These are phyloP conservation scores for Pseudocercospora vitis DNA, from an alignment of 2,329 filamentous ascomycete species.

Conservation along the genomic window DNA sequence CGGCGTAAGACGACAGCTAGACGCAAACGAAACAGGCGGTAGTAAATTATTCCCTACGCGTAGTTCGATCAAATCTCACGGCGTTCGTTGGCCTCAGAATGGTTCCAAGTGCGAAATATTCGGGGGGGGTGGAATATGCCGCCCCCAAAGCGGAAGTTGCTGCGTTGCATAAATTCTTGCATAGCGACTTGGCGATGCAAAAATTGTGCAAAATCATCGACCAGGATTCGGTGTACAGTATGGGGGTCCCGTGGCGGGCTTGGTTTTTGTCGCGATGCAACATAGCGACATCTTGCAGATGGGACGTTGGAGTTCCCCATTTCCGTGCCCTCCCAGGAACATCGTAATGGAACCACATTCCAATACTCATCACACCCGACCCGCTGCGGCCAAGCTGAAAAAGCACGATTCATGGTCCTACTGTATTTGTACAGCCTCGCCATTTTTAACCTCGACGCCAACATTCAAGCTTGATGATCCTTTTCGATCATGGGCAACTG, in stretches of 20 bases:
- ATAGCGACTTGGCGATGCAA: not conserved
- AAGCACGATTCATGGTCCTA: no score
- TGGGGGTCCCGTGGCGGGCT: not conserved
- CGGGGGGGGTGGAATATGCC: not conserved
- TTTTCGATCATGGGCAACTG: not conserved
- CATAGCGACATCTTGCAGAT: slow-evolving; percentile 5
- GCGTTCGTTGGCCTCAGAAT: not conserved
- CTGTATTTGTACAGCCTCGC: slow-evolving; percentile 1
- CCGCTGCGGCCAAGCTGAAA: no score
- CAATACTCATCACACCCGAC: no score
- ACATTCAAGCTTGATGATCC: slow-evolving; percentile 3
- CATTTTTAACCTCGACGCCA: not conserved
- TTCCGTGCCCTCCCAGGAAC: not conserved
- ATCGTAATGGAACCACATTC: no score
- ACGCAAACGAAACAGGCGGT: no score
- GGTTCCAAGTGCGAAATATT: not conserved
- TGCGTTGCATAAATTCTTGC: not conserved
- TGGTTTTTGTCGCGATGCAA: not conserved
- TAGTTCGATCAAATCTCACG: no score
- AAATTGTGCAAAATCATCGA: not conserved
- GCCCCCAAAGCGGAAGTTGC: not conserved
- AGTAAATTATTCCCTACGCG: no score
- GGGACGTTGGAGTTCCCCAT: not conserved
- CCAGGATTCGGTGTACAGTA: not conserved
- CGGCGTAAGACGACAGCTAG: no score